Conservation (phyloP, 768 basidiomycete species). For the Phanerochaete carnosa region DNA sequence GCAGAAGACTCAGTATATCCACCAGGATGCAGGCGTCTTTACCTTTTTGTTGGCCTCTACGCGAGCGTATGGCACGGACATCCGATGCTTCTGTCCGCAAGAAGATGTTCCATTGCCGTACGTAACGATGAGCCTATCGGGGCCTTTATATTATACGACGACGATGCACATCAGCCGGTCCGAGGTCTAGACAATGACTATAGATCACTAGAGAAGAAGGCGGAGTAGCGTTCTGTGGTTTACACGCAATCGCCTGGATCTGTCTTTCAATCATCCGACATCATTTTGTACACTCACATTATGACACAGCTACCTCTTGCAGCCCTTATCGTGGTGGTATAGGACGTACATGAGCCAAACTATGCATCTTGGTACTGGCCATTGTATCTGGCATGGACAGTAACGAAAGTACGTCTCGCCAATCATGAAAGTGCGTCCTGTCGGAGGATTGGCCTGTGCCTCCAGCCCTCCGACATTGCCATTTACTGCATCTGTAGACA, state of each 20-base stretch:
- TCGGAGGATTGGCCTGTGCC: background rate
- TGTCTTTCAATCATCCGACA: background rate
- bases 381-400: background rate
- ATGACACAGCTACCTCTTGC: background rate
- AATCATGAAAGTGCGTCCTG: background rate
- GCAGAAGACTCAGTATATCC: background rate
- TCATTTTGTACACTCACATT: background rate
- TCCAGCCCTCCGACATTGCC: background rate
- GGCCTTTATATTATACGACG: background rate
- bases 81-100: background rate
- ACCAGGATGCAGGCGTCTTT: background rate
- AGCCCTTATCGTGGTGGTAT: background rate
- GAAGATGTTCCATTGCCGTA: background rate
- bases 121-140: constrained; percentile 8
- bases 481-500: background rate
- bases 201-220: background rate
- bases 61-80: background rate
- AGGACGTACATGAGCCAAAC: background rate
- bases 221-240: background rate
- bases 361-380: background rate
- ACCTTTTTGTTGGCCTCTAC: background rate
- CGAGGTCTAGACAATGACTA: background rate
- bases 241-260: background rate
- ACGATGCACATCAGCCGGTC: background rate
- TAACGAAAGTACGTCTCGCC: too few relatives aligned